phyloP scores from a whole-genome alignment of 805 yeast genomes.

The Candida ascalaphidarum region DNA sequence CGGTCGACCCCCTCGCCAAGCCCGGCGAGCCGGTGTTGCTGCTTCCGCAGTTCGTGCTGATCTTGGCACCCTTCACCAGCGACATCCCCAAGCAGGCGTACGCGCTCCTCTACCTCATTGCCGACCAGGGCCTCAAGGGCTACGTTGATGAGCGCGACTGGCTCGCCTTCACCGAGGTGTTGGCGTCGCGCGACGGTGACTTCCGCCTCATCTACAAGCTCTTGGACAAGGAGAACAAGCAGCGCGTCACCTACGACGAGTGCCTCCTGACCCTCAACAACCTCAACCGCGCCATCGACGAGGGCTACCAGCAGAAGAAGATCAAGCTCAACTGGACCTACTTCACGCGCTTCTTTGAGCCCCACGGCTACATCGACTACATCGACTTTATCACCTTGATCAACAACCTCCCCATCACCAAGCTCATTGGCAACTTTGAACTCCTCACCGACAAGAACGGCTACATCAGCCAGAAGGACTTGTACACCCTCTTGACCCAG shows the following conservation, averaged over 20 bases:
- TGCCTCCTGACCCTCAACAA: conserved; percentile 26
- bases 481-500: conserved; percentile 22
- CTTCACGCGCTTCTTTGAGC: conserved; percentile 31
- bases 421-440: conserved; percentile 36
- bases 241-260: conserved; percentile 20
- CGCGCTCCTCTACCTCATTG: conserved; percentile 63
- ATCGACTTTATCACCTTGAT: conserved; percentile 31
- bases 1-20: conserved; percentile 8
- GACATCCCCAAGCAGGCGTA: conserved; percentile 30
- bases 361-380: conserved; percentile 27
- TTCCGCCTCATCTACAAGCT: conserved; percentile 46
- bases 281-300: conserved; percentile 33
- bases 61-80: conserved; percentile 32
- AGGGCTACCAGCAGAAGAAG: conserved; percentile 31
- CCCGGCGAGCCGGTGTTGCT: conserved; percentile 17
- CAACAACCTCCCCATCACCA: conserved; percentile 37
- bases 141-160: conserved; percentile 64
- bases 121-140: conserved; percentile 69
- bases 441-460: conserved; percentile 23
- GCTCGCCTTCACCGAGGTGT: conserved; percentile 54
- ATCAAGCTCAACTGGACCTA: conserved; percentile 35
- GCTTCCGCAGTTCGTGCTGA: conserved; percentile 26
- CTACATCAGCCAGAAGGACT: conserved; percentile 19
- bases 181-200: conserved; percentile 33
- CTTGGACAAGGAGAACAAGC: conserved; percentile 19